A percentile compares a stretch with the other conserved stretches of the same genome.
Evolutionary conservation across 83 land plant species (phyloP).

Genomic region (Diphasiastrum complanatum): DNA sequence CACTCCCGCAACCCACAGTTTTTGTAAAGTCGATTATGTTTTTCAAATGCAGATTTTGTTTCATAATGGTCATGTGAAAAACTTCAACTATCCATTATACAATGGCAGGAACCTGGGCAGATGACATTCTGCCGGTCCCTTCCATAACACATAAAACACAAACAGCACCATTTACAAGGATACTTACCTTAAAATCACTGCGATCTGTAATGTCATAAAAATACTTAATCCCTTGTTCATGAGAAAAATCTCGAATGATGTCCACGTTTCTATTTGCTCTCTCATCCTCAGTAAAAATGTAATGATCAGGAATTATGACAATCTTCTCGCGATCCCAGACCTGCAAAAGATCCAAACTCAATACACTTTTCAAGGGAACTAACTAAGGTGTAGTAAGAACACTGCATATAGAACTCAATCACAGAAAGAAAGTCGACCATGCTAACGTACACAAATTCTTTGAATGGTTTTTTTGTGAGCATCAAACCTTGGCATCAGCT

Average conservation of each 20-base stretch:
- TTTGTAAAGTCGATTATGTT: no score
- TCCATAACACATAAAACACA: no score
- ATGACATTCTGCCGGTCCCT: no score
- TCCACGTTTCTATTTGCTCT: constrained; percentile 97
- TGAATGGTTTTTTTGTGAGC: not conserved
- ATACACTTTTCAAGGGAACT: no score
- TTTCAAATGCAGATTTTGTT: no score
- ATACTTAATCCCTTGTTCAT: constrained; percentile 83
- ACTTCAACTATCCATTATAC: no score
- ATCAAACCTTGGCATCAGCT: constrained; percentile 61
- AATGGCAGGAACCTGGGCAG: no score
- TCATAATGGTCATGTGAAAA: no score
- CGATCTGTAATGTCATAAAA: constrained; percentile 90
- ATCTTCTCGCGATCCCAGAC: constrained; percentile 97
- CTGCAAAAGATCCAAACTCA: constrained; percentile 23
- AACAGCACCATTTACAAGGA: not conserved
- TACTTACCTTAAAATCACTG: constrained; percentile 71
- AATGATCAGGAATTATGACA: constrained; percentile 91
- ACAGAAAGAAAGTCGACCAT: not conserved
- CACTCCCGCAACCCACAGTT: no score
- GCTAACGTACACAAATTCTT: not conserved
- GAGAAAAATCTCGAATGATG: constrained; percentile 78
- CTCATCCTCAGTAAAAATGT: constrained; percentile 85
- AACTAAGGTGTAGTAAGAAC: not conserved
- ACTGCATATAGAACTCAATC: no score